phyloP scores from a whole-genome alignment of 192 early-diverging fungal genomes.

The Spizellomyces sp. region DNA sequence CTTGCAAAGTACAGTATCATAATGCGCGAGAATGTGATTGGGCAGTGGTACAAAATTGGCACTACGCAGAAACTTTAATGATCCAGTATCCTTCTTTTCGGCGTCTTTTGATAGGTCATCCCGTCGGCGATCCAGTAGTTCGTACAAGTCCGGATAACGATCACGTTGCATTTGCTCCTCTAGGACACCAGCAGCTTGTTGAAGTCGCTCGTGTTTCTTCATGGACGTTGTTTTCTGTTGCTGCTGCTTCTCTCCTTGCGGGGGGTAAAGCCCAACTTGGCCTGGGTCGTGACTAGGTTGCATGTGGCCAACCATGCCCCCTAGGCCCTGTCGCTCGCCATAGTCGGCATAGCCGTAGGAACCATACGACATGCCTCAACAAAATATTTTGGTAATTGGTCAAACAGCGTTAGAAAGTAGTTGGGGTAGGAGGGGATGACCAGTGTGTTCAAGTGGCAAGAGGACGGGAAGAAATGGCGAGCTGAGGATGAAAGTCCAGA shows the following conservation, averaged over 20 bases:
- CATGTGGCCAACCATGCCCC: too few relatives aligned
- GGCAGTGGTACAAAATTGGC: slow-evolving; percentile 61
- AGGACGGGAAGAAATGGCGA: too few relatives aligned
- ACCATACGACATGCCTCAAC: too few relatives aligned
- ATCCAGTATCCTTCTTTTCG: background rate
- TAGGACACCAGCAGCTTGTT: slow-evolving; percentile 4
- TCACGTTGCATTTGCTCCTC: slow-evolving; percentile 17
- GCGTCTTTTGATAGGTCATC: slow-evolving; percentile 9
- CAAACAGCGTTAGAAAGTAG: too few relatives aligned
- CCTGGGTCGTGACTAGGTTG: too few relatives aligned
- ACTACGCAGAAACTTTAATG: slow-evolving; percentile 16
- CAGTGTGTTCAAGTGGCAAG: too few relatives aligned
- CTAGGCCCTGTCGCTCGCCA: too few relatives aligned
- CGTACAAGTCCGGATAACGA: slow-evolving; percentile 24
- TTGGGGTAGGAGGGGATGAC: too few relatives aligned
- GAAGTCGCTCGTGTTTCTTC: slow-evolving; percentile 12
- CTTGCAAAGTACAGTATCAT: slow-evolving; percentile 72
- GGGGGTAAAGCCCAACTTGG: too few relatives aligned
- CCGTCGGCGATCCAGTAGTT: background rate
- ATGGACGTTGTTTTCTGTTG: background rate
- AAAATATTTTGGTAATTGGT: too few relatives aligned
- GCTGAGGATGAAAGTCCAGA: too few relatives aligned
- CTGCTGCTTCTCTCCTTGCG: background rate
- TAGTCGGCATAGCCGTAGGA: too few relatives aligned
- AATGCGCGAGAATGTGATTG: slow-evolving; percentile 76